phyloP scores from a whole-genome alignment of 495 filamentous ascomycete species.

The Trichoderma asperelloides region DNA sequence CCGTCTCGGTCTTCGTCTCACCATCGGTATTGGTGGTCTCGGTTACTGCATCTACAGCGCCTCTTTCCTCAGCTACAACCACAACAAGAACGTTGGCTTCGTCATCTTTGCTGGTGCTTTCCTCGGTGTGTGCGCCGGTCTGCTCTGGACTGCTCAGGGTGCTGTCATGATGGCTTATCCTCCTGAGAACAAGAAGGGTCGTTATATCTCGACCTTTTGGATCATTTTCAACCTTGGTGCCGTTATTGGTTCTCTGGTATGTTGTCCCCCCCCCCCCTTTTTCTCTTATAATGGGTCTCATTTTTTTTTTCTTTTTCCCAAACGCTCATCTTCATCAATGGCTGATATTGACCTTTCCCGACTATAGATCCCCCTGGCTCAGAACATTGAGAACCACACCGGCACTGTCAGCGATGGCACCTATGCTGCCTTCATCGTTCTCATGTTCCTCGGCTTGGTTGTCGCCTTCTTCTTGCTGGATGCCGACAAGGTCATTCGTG shows the following conservation, averaged over 20 bases:
- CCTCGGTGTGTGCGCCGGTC: conserved; percentile 69
- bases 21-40: conserved; percentile 70
- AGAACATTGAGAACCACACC: conserved; percentile 59
- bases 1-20: conserved; percentile 62
- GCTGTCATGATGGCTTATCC: conserved; percentile 96
- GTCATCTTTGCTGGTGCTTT: conserved; percentile 70
- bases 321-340: conserved; percentile 5
- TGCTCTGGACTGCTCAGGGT: conserved; percentile 88
- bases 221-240: conserved; percentile 90
- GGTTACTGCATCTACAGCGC: conserved; percentile 82
- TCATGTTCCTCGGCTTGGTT: conserved; percentile 67
- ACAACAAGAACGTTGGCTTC: conserved; percentile 65
- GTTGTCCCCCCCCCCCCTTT: conserved; percentile 12
- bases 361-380: conserved; percentile 60
- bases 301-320: conserved; percentile 5
- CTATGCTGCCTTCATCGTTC: conserved; percentile 82
- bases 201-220: conserved; percentile 89
- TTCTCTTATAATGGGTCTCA: not conserved
- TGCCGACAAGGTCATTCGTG: conserved; percentile 65
- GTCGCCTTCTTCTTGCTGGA: conserved; percentile 67
- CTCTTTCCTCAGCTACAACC: conserved; percentile 72
- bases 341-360: not conserved
- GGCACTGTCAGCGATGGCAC: conserved; percentile 70
- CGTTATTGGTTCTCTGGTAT: conserved; percentile 77
- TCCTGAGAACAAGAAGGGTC: conserved; percentile 69